Evolutionary conservation across 2,329 filamentous ascomycete species (phyloP).

Genomic region (Colletotrichum cereale): DNA sequence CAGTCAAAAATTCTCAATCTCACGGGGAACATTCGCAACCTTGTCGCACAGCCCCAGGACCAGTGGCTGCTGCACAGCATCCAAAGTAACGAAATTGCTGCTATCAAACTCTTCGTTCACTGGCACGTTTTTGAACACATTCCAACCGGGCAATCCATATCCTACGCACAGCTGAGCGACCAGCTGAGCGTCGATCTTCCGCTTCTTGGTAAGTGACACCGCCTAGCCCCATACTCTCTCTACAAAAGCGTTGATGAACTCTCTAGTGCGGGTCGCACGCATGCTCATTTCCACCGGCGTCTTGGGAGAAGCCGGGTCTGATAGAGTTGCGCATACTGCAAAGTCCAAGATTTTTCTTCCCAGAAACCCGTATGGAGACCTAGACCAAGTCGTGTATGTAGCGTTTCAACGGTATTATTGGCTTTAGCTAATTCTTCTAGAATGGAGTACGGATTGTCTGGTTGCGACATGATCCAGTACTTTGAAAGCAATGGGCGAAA

Average conservation of each 20-base stretch:
- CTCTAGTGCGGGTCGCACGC: slow-evolving; percentile 42
- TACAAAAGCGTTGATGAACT: neutral
- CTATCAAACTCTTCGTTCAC: slow-evolving; percentile 46
- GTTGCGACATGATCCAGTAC: slow-evolving; percentile 45
- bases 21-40: neutral
- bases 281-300: slow-evolving; percentile 41
- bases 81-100: neutral
- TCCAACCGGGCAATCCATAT: slow-evolving; percentile 44
- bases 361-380: slow-evolving; percentile 33
- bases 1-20: neutral
- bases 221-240: neutral
- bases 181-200: slow-evolving; percentile 45
- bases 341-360: slow-evolving; percentile 38
- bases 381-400: slow-evolving; percentile 36
- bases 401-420: neutral
- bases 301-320: slow-evolving; percentile 38
- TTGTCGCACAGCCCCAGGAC: neutral
- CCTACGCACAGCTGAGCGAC: slow-evolving; percentile 46
- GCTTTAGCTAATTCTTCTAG: neutral
- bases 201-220: slow-evolving; percentile 43
- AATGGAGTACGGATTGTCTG: neutral
- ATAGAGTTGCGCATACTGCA: slow-evolving; percentile 42
- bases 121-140: slow-evolving; percentile 51
- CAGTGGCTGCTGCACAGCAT: neutral
- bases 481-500: slow-evolving; percentile 48